Percentiles rank a stretch among this genome's conserved stretches.
Evolutionary conservation across 352 stramenopile genomes (phyloP).

Genomic region (Bremia lactucae): DNA sequence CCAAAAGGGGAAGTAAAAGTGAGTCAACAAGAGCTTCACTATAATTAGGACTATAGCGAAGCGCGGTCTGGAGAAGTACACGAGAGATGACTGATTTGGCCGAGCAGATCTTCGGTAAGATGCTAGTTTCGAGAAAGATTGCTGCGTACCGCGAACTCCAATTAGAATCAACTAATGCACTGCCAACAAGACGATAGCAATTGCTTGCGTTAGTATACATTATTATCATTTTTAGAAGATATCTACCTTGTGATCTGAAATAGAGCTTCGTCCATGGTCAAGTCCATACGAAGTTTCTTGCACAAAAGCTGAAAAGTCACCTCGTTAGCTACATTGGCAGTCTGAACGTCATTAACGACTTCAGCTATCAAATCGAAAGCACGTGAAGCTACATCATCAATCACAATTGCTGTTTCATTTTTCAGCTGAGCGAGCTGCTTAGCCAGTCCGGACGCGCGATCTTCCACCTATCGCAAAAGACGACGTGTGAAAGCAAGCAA

Average conservation of each 20-base stretch:
- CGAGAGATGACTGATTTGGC: conserved; percentile 66
- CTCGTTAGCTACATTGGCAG: conserved; percentile 46
- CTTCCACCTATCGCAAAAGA: conserved; percentile 28
- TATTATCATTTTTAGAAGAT: background rate
- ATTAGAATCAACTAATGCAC: conserved; percentile 44
- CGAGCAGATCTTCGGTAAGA: conserved; percentile 44
- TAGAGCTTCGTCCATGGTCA: conserved; percentile 48
- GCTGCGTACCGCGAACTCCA: conserved; percentile 62
- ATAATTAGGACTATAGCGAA: conserved; percentile 46
- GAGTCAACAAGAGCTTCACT: conserved; percentile 31
- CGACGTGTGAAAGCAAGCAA: background rate
- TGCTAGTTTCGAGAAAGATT: conserved; percentile 41
- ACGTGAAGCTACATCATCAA: conserved; percentile 18
- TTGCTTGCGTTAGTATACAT: background rate
- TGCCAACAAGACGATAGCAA: conserved; percentile 11
- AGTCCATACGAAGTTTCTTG: conserved; percentile 28
- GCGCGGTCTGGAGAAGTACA: conserved; percentile 44
- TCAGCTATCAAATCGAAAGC: conserved; percentile 36
- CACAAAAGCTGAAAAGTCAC: conserved; percentile 38
- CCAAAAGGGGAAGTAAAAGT: conserved; percentile 42
- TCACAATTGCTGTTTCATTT: conserved; percentile 18
- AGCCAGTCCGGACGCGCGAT: conserved; percentile 24
- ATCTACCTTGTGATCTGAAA: conserved; percentile 41
- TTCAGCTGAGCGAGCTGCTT: conserved; percentile 38
- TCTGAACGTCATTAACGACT: conserved; percentile 49